These are phyloP conservation scores for Platanthera zijinensis DNA, from an alignment of 106 monocot species.

Conservation along the genomic window DNA sequence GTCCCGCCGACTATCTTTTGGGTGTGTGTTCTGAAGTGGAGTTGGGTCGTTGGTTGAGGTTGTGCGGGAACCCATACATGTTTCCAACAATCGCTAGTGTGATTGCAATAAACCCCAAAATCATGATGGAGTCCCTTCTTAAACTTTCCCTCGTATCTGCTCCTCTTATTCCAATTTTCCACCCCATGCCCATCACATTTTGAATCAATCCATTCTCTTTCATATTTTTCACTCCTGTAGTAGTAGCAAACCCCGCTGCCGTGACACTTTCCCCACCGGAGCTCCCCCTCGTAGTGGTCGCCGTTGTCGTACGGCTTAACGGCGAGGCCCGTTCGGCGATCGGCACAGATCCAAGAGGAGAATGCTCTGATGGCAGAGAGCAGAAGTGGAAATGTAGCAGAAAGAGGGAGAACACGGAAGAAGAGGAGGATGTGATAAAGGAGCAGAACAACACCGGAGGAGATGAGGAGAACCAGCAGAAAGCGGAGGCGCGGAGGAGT, in stretches of 20 bases:
- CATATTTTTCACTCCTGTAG: conserved; percentile 18
- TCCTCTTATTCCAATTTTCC: too few relatives aligned
- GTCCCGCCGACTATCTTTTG: too few relatives aligned
- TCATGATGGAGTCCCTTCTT: conserved; percentile 2
- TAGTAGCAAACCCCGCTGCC: conserved; percentile 22
- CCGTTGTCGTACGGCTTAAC: too few relatives aligned
- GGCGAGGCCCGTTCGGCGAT: not conserved
- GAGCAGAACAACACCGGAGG: not conserved
- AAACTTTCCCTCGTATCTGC: too few relatives aligned
- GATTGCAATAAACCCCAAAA: conserved; percentile 16
- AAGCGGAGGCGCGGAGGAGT: not conserved
- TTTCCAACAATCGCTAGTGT: conserved; percentile 17
- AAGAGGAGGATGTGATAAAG: not conserved
- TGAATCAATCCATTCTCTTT: conserved; percentile 18
- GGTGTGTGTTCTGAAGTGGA: too few relatives aligned
- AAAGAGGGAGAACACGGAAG: not conserved
- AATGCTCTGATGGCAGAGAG: not conserved
- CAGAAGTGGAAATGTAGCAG: not conserved
- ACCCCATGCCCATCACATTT: conserved; percentile 1
- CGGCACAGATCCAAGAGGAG: not conserved
- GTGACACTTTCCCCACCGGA: conserved; percentile 4
- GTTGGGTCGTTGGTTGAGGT: too few relatives aligned
- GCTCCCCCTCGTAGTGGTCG: too few relatives aligned
- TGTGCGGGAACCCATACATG: too few relatives aligned
- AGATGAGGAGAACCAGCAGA: not conserved